A percentile compares a stretch with the other conserved stretches of the same genome.
Conservation (phyloP, 495 filamentous ascomycete species). For the Penicillium argentinense region DNA sequence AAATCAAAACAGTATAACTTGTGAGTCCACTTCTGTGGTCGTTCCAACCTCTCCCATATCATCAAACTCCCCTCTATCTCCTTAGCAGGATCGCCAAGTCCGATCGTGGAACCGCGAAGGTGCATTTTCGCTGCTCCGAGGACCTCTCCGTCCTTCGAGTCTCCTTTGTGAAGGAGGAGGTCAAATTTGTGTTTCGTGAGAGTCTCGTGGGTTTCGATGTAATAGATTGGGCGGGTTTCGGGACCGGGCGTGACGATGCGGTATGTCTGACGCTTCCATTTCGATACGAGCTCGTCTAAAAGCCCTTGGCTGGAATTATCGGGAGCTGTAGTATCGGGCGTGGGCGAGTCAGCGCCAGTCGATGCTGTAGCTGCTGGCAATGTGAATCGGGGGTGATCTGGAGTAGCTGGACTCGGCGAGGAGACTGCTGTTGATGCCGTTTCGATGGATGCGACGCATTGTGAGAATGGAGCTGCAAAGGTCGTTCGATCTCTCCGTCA, state of each 20-base stretch:
- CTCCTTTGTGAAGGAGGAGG: conserved; percentile 3
- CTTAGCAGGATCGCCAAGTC: conserved; percentile 3
- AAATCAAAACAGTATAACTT: conserved; percentile 4
- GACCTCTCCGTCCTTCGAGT: background rate
- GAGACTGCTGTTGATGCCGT: no score
- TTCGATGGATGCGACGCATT: no score
- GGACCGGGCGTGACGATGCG: background rate
- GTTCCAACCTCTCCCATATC: conserved; percentile 5
- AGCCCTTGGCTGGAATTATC: no score
- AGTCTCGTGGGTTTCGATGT: conserved; percentile 1
- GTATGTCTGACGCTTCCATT: background rate
- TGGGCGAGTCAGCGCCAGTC: no score
- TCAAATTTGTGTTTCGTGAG: conserved; percentile 5
- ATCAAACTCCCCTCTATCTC: conserved; percentile 2
- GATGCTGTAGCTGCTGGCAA: no score
- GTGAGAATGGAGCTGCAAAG: no score
- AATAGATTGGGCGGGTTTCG: background rate
- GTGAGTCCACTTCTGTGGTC: background rate
- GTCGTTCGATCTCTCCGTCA: no score
- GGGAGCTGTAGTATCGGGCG: no score
- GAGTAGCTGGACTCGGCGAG: no score
- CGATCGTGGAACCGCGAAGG: background rate
- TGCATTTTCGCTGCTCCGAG: conserved; percentile 4
- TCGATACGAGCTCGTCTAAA: background rate
- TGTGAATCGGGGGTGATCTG: no score